Percentiles rank a stretch among this genome's conserved stretches.
Conservation (phyloP, 495 filamentous ascomycete genomes). For the Trichoderma orchidacearum region DNA sequence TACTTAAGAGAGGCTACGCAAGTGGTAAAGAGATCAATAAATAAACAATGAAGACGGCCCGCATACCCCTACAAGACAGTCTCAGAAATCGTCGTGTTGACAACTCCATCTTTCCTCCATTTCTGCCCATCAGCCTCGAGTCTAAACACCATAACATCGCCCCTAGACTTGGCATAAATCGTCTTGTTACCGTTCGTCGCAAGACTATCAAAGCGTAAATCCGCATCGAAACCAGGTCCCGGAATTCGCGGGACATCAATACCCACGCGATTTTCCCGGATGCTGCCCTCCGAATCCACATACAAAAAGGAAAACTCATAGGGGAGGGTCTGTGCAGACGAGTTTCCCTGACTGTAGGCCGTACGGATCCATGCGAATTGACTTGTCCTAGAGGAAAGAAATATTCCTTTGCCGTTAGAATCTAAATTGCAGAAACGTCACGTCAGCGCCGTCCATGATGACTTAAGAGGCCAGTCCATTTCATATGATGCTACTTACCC, state of each 20-base stretch:
- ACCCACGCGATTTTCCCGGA: background rate
- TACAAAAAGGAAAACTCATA: background rate
- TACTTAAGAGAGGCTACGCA: background rate
- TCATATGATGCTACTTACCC: background rate
- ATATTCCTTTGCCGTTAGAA: background rate
- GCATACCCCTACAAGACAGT: background rate
- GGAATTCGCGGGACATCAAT: background rate
- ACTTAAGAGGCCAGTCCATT: background rate
- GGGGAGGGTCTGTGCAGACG: background rate
- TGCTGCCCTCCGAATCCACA: background rate
- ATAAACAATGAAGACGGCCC: background rate
- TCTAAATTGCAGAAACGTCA: background rate
- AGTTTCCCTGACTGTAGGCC: background rate
- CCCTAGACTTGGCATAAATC: background rate
- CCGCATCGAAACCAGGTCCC: background rate
- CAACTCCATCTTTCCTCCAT: background rate
- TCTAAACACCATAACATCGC: background rate
- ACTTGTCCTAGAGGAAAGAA: background rate
- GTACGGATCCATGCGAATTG: background rate
- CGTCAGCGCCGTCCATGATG: background rate
- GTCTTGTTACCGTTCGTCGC: background rate
- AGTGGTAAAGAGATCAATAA: background rate
- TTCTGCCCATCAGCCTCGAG: background rate
- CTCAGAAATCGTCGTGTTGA: background rate
- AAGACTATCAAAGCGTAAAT: background rate